These are phyloP conservation scores for Coemansia sp. DNA, from an alignment of 192 early-diverging fungal species.

Conservation along the genomic window DNA sequence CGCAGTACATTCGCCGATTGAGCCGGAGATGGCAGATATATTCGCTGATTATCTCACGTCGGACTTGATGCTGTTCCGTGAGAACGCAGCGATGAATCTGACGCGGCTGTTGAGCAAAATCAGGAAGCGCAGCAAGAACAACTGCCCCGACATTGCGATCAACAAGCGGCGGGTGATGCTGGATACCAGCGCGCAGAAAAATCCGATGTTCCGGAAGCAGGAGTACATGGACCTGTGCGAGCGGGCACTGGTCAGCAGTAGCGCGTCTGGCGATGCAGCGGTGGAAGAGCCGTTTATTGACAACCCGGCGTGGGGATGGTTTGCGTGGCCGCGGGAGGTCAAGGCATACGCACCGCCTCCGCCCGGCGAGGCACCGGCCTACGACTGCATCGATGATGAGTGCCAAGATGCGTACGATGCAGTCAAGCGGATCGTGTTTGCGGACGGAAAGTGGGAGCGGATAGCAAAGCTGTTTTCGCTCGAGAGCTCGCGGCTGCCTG, in stretches of 20 bases:
- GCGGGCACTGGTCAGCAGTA: constrained; percentile 27
- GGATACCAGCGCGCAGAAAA: not conserved
- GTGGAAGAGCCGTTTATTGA: constrained; percentile 58
- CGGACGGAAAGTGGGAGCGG: constrained; percentile 68
- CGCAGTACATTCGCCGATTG: constrained; percentile 61
- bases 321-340: constrained; percentile 70
- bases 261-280: not conserved
- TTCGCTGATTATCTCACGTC: constrained; percentile 64
- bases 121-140: constrained; percentile 60
- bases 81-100: constrained; percentile 63
- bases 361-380: constrained; percentile 29
- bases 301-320: constrained; percentile 70
- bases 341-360: constrained; percentile 57
- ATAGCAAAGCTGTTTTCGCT: constrained; percentile 66
- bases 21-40: constrained; percentile 59
- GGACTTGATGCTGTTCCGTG: constrained; percentile 73
- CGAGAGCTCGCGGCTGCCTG: constrained; percentile 62
- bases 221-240: constrained; percentile 33
- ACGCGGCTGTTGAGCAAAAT: constrained; percentile 65
- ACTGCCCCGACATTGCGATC: constrained; percentile 9
- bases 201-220: not conserved
- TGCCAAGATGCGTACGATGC: constrained; percentile 61
- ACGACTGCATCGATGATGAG: constrained; percentile 60
- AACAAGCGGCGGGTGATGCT: constrained; percentile 7
- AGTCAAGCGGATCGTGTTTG: constrained; percentile 57